phyloP scores from a whole-genome alignment of 441 rosid genomes.

The Pelargonium fulgidum region DNA sequence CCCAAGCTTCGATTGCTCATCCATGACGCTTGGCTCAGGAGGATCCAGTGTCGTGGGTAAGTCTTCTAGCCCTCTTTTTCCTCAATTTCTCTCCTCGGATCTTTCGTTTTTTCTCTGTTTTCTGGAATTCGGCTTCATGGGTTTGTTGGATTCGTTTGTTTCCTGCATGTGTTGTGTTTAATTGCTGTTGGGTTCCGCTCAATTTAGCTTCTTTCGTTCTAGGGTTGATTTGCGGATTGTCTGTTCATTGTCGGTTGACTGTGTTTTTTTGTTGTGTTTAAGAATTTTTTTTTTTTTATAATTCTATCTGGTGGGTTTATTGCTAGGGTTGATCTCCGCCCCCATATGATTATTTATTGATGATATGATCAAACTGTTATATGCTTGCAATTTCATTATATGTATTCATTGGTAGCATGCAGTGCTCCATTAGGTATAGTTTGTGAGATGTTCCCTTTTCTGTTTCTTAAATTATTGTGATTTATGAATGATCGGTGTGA shows the following conservation, averaged over 20 bases:
- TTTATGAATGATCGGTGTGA: background rate
- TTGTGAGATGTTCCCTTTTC: background rate
- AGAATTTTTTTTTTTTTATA: background rate
- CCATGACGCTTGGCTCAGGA: constrained; percentile 96
- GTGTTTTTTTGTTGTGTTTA: background rate
- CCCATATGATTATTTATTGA: no score
- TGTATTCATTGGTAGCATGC: background rate
- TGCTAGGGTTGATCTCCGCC: no score
- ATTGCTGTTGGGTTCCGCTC: background rate
- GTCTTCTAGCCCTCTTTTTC: constrained; percentile 15
- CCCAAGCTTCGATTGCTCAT: constrained; percentile 17
- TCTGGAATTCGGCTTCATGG: constrained; percentile 11
- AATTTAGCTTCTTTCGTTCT: background rate
- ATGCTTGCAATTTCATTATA: background rate
- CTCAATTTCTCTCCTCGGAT: constrained; percentile 9
- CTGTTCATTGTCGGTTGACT: no score
- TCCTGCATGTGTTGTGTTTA: background rate
- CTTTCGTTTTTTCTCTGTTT: constrained; percentile 10
- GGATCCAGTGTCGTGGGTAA: constrained; percentile 96
- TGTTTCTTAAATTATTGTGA: background rate
- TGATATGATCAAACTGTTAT: no score
- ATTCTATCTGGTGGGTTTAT: background rate
- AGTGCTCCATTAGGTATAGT: background rate
- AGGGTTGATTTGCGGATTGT: background rate
- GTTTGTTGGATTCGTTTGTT: constrained; percentile 11